Evolutionary conservation across 306 rosid species (phyloP).

Genomic region (Acacia acuminata): DNA sequence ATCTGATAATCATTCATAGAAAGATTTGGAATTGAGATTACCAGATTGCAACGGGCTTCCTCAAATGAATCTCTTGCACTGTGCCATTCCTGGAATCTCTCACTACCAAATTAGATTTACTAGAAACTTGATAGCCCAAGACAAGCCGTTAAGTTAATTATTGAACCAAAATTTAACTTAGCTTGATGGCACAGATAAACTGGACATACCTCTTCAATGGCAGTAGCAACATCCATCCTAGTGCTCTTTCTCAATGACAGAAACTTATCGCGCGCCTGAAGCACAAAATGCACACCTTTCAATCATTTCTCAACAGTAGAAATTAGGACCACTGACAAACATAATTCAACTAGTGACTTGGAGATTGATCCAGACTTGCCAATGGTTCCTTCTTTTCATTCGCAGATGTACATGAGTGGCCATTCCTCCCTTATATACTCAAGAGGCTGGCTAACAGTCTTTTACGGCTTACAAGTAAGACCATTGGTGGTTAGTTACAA

Average conservation of each 20-base stretch:
- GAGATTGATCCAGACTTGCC: not conserved
- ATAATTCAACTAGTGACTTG: constrained; percentile 20
- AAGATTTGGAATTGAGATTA: constrained; percentile 41
- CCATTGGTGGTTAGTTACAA: not conserved
- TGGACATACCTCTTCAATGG: constrained; percentile 65
- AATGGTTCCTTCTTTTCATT: not conserved
- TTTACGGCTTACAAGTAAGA: not conserved
- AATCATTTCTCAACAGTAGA: constrained; percentile 4
- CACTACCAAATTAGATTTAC: constrained; percentile 64
- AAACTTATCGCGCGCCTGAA: constrained; percentile 86
- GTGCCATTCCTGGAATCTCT: constrained; percentile 75
- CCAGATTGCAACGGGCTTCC: constrained; percentile 87
- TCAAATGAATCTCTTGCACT: constrained; percentile 72
- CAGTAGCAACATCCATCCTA: constrained; percentile 60
- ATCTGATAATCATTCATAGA: constrained; percentile 18
- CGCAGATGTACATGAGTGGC: not conserved
- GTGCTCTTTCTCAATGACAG: constrained; percentile 79
- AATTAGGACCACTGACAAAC: constrained; percentile 15
- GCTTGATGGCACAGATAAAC: constrained; percentile 19
- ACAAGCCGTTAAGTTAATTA: constrained; percentile 30
- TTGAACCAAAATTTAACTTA: constrained; percentile 7
- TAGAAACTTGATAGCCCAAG: constrained; percentile 47
- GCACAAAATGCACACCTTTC: constrained; percentile 36
- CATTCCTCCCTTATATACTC: not conserved
- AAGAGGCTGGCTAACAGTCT: not conserved